phyloP scores from a whole-genome alignment of 345 rosid genomes.

The Eucalyptus marginata region DNA sequence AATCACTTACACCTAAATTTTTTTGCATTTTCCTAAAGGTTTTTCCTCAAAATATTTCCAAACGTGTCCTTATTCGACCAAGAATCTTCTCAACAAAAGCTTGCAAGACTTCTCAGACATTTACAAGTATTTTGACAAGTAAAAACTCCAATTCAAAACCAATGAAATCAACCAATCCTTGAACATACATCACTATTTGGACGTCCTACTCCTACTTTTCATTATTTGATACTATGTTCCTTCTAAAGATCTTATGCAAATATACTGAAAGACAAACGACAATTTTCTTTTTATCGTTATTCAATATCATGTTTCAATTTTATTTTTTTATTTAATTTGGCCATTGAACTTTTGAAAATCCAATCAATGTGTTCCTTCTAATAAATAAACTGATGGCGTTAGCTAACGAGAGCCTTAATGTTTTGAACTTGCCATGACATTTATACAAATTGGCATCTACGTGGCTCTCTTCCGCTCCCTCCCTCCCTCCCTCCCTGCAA shows the following conservation, averaged over 20 bases:
- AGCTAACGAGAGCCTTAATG: neutral
- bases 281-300: neutral
- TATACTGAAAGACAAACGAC: neutral
- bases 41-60: neutral
- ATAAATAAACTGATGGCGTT: neutral
- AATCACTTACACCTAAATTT: fast-evolving
- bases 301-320: neutral
- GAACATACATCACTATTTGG: neutral
- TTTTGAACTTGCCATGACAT: neutral
- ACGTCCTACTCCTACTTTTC: no score
- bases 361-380: neutral
- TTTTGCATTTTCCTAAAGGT: neutral
- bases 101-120: neutral
- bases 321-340: no score
- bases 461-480: neutral
- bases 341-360: neutral
- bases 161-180: neutral
- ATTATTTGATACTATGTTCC: neutral
- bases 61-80: neutral
- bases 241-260: neutral
- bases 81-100: neutral
- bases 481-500: fast-evolving
- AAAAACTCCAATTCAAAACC: neutral
- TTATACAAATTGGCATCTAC: neutral
- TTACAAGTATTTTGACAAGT: neutral